phyloP scores from a whole-genome alignment of 2,329 filamentous ascomycete species.

The Talaromyces marneffei region DNA sequence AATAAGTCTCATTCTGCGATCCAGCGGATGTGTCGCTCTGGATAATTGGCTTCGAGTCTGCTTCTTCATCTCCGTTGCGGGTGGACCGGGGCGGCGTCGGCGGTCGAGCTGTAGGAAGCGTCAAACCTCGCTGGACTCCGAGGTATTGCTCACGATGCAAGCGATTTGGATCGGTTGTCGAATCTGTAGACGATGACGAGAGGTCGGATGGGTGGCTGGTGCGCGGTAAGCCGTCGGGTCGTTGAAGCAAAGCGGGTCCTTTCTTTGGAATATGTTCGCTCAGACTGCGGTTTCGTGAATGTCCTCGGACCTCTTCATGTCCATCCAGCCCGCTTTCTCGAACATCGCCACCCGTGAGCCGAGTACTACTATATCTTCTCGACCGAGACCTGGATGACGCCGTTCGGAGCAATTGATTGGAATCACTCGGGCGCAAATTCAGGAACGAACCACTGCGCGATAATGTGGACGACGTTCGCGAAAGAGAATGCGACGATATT shows the following conservation, averaged over 20 bases:
- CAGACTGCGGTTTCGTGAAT: constrained; percentile 71
- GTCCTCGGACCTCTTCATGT: constrained; percentile 34
- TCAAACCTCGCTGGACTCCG: constrained; percentile 69
- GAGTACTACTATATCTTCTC: constrained; percentile 38
- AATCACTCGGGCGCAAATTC: constrained; percentile 32
- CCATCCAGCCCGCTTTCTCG: constrained; percentile 19
- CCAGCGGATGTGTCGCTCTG: constrained; percentile 18
- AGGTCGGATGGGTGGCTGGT: constrained; percentile 41
- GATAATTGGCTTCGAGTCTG: constrained; percentile 37
- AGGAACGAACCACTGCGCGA: constrained; percentile 35
- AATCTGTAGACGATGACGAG: constrained; percentile 46
- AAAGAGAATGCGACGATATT: constrained; percentile 46
- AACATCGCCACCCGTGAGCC: constrained; percentile 24
- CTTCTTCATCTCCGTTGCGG: constrained; percentile 49
- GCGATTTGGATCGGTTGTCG: constrained; percentile 30
- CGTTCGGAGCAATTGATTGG: constrained; percentile 28
- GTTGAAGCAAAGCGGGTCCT: constrained; percentile 58
- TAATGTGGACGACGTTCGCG: constrained; percentile 37
- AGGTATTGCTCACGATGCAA: constrained; percentile 75
- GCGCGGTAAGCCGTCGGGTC: constrained; percentile 68
- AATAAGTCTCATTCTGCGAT: constrained; percentile 56
- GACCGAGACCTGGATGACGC: constrained; percentile 27
- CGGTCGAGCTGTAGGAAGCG: constrained; percentile 52
- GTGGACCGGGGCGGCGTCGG: constrained; percentile 81
- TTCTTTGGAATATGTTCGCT: constrained; percentile 81